phyloP scores from a whole-genome alignment of 2,329 filamentous ascomycete species.

The Pseudopithomyces chartarum region DNA sequence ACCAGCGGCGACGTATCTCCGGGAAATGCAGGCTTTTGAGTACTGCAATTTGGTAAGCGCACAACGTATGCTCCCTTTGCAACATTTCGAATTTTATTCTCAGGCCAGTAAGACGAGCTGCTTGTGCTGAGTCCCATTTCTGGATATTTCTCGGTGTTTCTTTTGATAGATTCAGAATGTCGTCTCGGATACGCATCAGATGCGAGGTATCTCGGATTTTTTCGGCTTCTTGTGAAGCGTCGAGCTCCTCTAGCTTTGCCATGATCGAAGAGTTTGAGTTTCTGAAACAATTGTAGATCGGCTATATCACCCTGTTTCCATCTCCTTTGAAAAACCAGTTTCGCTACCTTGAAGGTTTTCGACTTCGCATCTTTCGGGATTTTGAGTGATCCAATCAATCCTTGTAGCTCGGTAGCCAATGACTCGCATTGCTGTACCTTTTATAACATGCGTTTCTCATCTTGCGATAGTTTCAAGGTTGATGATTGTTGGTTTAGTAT shows the following conservation, averaged over 20 bases:
- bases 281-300: constrained; percentile 1
- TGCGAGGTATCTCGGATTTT: constrained; percentile 2
- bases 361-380: background rate
- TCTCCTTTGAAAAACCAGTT: background rate
- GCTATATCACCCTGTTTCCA: constrained; percentile 8
- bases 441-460: constrained; percentile 4
- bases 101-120: constrained; percentile 9
- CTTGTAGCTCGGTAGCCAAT: background rate
- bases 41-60: constrained; percentile 2
- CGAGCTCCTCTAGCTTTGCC: constrained; percentile 1
- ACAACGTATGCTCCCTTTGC: constrained; percentile 5
- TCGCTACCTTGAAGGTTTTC: constrained; percentile 3
- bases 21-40: constrained; percentile 11
- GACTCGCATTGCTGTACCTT: constrained; percentile 9
- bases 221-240: constrained; percentile 1
- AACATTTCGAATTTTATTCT: constrained; percentile 15
- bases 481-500: background rate
- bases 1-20: constrained; percentile 9
- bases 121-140: background rate
- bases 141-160: constrained; percentile 3
- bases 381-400: background rate
- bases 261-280: constrained; percentile 3
- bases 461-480: background rate
- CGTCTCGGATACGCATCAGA: constrained; percentile 6
- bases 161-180: constrained; percentile 3